These are phyloP conservation scores for Naganishia friedmannii DNA, from an alignment of 768 basidiomycete genomes.

Conservation along the genomic window DNA sequence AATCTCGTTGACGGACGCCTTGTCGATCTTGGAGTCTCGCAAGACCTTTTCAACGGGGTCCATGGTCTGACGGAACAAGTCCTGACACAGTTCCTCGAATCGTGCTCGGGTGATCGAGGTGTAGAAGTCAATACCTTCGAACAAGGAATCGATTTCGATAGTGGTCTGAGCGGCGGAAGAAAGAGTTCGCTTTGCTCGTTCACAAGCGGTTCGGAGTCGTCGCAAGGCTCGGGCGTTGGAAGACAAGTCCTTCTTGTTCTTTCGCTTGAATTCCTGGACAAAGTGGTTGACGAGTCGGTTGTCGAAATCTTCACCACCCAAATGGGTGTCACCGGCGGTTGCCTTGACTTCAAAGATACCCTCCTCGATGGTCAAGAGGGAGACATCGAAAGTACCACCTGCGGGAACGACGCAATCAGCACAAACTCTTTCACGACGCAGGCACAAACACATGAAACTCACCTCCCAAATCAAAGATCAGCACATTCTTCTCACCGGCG, in stretches of 20 bases:
- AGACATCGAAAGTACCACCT: constrained; percentile 96
- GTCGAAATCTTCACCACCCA: constrained; percentile 74
- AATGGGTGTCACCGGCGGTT: constrained; percentile 70
- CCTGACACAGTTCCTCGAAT: constrained; percentile 57
- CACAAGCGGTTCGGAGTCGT: constrained; percentile 93
- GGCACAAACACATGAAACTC: background rate
- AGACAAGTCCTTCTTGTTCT: constrained; percentile 87
- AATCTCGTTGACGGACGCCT: constrained; percentile 81
- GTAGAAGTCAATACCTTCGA: constrained; percentile 97
- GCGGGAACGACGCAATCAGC: background rate
- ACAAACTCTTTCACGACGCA: background rate
- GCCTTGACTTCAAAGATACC: constrained; percentile 86
- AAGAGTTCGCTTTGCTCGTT: constrained; percentile 98
- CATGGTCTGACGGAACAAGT: constrained; percentile 54
- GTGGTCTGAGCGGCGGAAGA: constrained; percentile 94
- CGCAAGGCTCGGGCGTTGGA: constrained; percentile 95
- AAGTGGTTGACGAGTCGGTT: constrained; percentile 88
- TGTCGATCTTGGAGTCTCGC: constrained; percentile 97
- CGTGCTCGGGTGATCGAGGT: constrained; percentile 96
- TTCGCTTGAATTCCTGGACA: constrained; percentile 84
- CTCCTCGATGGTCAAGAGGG: constrained; percentile 88
- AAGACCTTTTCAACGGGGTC: constrained; percentile 91
- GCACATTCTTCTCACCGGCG: constrained; percentile 86
- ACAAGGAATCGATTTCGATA: constrained; percentile 97
- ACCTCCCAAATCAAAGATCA: constrained; percentile 93